A percentile compares a stretch with the other conserved stretches of the same genome.
Conservation (phyloP, 139 green algal genomes). For the Picochlorum sp. region DNA sequence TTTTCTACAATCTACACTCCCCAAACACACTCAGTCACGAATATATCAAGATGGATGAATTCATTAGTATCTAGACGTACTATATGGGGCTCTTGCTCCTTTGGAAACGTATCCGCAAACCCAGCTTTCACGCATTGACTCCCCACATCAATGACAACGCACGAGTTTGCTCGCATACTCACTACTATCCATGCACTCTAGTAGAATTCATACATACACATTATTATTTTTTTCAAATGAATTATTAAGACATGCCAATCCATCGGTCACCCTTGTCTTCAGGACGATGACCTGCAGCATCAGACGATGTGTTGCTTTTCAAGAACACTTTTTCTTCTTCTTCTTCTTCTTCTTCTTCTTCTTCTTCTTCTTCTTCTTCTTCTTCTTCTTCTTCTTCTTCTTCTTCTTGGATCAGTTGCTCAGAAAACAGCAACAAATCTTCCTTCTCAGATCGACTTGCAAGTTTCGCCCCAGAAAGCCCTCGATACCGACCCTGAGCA, state of each 20-base stretch:
- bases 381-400: neutral
- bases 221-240: neutral
- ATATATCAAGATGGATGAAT: neutral
- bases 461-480: slow-evolving; percentile 20
- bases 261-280: slow-evolving; percentile 7
- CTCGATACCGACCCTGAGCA: slow-evolving; percentile 18
- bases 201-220: too few species aligned
- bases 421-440: slow-evolving; percentile 31
- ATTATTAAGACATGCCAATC: slow-evolving; percentile 17
- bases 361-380: neutral
- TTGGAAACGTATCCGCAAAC: slow-evolving; percentile 7
- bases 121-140: slow-evolving; percentile 16
- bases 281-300: too few species aligned
- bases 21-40: neutral
- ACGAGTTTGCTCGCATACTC: slow-evolving; percentile 1
- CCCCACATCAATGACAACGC: slow-evolving; percentile 8
- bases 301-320: too few species aligned
- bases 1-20: neutral
- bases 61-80: slow-evolving; percentile 4
- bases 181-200: too few species aligned
- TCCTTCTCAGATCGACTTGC: slow-evolving; percentile 10
- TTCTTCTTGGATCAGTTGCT: neutral
- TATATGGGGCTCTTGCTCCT: slow-evolving; percentile 4
- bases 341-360: neutral
- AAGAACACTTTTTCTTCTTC: too few species aligned